Conservation (phyloP, 805 yeast species). For the Lachancea dasiensis region DNA sequence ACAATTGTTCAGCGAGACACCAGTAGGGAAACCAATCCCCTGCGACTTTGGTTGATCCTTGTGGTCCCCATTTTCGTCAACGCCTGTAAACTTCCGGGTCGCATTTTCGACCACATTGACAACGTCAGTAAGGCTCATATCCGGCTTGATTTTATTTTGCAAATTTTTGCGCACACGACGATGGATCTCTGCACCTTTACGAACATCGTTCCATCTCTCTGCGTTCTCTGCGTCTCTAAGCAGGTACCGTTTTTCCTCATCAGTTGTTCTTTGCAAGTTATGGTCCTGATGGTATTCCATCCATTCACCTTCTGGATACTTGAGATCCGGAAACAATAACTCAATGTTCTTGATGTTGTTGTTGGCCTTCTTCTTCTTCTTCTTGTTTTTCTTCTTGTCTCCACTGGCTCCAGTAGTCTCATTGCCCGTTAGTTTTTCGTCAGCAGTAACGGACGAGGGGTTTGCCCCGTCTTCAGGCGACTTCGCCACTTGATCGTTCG, state of each 20-base stretch:
- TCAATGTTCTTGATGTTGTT: conserved; percentile 60
- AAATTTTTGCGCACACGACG: conserved; percentile 83
- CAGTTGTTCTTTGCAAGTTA: conserved; percentile 69
- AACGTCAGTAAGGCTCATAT: conserved; percentile 84
- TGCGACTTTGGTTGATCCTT: conserved; percentile 40
- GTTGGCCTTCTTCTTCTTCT: conserved; percentile 48
- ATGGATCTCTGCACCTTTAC: conserved; percentile 96
- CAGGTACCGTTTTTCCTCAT: conserved; percentile 77
- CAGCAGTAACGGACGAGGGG: not conserved
- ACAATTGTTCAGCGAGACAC: conserved; percentile 83
- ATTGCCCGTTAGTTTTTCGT: not conserved
- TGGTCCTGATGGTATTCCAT: conserved; percentile 60
- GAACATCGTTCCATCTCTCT: conserved; percentile 73
- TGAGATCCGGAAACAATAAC: conserved; percentile 59
- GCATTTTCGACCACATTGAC: conserved; percentile 87
- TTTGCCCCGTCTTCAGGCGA: not conserved
- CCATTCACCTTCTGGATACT: conserved; percentile 86
- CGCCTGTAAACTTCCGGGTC: conserved; percentile 65
- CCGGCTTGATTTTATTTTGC: conserved; percentile 71
- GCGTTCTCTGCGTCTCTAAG: conserved; percentile 51
- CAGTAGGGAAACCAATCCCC: conserved; percentile 99
- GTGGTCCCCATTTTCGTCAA: conserved; percentile 49
- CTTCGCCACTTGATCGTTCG: too few relatives aligned
- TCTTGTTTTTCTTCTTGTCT: conserved; percentile 46
- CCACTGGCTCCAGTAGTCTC: conserved; percentile 2